Evolutionary conservation across 495 filamentous ascomycete species (phyloP), one percentile per base, ranked within the genome.

Genomic region (Elaphomyces granulatus): DNA sequence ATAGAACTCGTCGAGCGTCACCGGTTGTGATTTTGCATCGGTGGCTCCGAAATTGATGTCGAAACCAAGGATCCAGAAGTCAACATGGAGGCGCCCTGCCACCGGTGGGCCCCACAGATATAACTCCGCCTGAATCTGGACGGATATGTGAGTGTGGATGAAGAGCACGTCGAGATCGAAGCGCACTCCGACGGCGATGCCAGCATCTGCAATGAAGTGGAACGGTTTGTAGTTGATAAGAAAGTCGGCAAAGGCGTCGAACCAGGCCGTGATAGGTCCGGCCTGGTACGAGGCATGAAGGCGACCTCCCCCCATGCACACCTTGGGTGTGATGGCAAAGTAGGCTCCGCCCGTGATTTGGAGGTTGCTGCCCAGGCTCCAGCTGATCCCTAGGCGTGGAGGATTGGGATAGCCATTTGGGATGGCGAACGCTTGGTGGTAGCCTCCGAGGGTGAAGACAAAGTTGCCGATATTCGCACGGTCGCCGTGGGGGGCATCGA

Each of bases 361-460:
- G 14, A 74, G 34, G 1, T 21, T 16, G 4, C 37, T 32, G 21
- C 47, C 55, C 12, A 63, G 32, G 4, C 31, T 34, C 55, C 58
- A 74, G 26, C 34, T 43, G 36, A 74, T 71, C 6, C 40, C 59
- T 2, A 75, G 45, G 8, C 71, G 54, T 2, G 52, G 44, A 0
- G 66, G 66, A 14, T 49, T 46, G 0, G 71, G 70, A 48, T 67
- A 75, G 12, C 58, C 40, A 0, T 18, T 1, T 0, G 68, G 70
- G 0, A 31, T 17, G 10, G 41, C 38, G 50, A 54, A 75, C 0
- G 54, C 52, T 0, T 15, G 54, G 48, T 72, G 64, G 44, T 67
- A 73, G 6, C 71, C 71, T 12, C 72, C 71, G 7, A 74, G 41
- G 6, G 64, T 64, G 42, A 74, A 70, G 8, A 73, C 70, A 43